Percentiles rank a stretch among this genome's conserved stretches.
Conservation (phyloP, 192 early-diverging fungal species). For the Lobulomyces angularis region DNA sequence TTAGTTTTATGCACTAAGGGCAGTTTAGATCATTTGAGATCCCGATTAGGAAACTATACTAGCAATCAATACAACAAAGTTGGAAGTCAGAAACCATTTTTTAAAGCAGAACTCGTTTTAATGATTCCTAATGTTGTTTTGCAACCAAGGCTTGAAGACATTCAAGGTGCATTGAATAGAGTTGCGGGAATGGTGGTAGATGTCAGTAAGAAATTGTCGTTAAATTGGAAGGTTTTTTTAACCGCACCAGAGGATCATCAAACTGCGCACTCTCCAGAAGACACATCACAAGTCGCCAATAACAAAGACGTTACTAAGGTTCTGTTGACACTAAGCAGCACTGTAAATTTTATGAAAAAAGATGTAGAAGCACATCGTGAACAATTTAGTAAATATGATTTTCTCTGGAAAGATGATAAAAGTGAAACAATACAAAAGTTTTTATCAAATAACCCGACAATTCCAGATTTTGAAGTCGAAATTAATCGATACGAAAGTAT, state of each 20-base stretch:
- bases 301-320: conserved; percentile 55
- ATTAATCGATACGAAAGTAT: conserved; percentile 51
- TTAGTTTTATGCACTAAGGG: conserved; percentile 50
- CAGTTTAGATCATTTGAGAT: conserved; percentile 38
- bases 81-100: conserved; percentile 40
- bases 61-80: conserved; percentile 44
- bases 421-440: conserved; percentile 47
- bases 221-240: conserved; percentile 41
- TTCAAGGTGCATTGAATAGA: conserved; percentile 43
- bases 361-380: conserved; percentile 48
- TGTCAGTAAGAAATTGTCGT: conserved; percentile 39
- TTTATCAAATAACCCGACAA: conserved; percentile 40
- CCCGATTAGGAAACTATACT: conserved; percentile 43
- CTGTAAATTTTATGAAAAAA: conserved; percentile 52
- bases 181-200: conserved; percentile 43
- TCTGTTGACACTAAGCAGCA: conserved; percentile 34
- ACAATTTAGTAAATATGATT: conserved; percentile 52
- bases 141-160: conserved; percentile 52
- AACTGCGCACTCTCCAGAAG: conserved; percentile 34
- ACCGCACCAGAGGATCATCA: conserved; percentile 27
- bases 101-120: conserved; percentile 44
- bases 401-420: conserved; percentile 57
- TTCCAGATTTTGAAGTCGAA: conserved; percentile 48
- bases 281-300: conserved; percentile 50
- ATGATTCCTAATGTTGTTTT: conserved; percentile 49